These are phyloP conservation scores for Cardamine chenopodiifolia DNA, from an alignment of 345 rosid genomes.

Conservation along the genomic window DNA sequence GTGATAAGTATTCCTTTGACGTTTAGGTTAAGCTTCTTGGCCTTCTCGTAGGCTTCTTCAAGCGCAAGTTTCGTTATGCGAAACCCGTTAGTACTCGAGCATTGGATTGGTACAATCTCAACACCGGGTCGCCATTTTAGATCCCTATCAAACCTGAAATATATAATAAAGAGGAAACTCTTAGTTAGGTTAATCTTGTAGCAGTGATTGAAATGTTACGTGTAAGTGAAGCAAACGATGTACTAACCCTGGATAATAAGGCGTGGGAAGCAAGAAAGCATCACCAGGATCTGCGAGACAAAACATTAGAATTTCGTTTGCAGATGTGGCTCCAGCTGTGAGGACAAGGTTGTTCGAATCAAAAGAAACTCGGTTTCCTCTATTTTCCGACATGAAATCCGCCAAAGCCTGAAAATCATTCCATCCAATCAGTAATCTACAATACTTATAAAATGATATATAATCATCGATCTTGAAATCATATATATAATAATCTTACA, in stretches of 20 bases:
- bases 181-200: conserved; percentile 4
- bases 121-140: conserved; percentile 66
- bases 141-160: conserved; percentile 65
- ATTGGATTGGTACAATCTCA: conserved; percentile 58
- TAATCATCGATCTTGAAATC: background rate
- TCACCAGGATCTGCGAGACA: conserved; percentile 48
- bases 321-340: conserved; percentile 81
- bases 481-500: conserved; percentile 37
- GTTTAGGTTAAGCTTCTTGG: conserved; percentile 51
- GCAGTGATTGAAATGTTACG: conserved; percentile 2
- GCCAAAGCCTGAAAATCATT: conserved; percentile 54
- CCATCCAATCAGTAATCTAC: background rate
- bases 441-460: background rate
- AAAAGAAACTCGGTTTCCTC: conserved; percentile 65
- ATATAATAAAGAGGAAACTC: background rate
- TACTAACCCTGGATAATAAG: conserved; percentile 79
- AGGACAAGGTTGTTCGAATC: conserved; percentile 58
- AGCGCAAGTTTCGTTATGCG: conserved; percentile 53
- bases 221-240: conserved; percentile 23
- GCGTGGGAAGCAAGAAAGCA: conserved; percentile 75
- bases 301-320: conserved; percentile 71
- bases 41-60: conserved; percentile 60
- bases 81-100: conserved; percentile 55
- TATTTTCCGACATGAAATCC: conserved; percentile 69
- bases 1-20: conserved; percentile 74